These are phyloP conservation scores for Moricandia moricandioides DNA, from an alignment of 345 rosid genomes.

Conservation along the genomic window DNA sequence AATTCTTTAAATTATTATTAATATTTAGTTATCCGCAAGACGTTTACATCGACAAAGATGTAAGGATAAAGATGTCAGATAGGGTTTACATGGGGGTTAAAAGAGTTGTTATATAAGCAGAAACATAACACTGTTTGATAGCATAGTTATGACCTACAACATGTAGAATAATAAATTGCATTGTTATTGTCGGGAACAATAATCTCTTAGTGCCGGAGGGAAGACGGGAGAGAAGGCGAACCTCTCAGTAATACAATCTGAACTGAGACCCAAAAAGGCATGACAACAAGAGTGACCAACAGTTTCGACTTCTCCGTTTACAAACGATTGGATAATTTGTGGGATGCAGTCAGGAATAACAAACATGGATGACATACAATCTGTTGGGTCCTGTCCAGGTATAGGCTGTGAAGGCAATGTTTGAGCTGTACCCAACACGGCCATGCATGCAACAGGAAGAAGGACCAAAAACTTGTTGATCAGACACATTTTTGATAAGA, in stretches of 20 bases:
- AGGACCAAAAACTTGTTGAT: conserved; percentile 5
- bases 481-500: conserved; percentile 8
- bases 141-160: not conserved
- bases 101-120: not conserved
- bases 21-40: not conserved
- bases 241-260: conserved; percentile 19
- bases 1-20: not conserved
- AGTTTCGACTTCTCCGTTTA: conserved; percentile 2
- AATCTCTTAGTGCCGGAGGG: conserved; percentile 2
- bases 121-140: not conserved
- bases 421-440: not conserved
- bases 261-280: conserved; percentile 14
- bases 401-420: not conserved
- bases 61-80: no score
- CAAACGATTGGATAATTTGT: conserved; percentile 2
- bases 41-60: not conserved
- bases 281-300: conserved; percentile 26
- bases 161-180: not conserved
- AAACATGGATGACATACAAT: conserved; percentile 29
- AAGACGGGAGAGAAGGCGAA: conserved; percentile 8
- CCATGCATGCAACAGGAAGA: not conserved
- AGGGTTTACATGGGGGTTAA: not conserved
- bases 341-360: conserved; percentile 24
- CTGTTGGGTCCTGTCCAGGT: not conserved
- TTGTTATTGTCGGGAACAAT: conserved; percentile 8